These are phyloP conservation scores for Primulina huaijiensis DNA, from an alignment of 257 asterid genomes.

Conservation along the genomic window DNA sequence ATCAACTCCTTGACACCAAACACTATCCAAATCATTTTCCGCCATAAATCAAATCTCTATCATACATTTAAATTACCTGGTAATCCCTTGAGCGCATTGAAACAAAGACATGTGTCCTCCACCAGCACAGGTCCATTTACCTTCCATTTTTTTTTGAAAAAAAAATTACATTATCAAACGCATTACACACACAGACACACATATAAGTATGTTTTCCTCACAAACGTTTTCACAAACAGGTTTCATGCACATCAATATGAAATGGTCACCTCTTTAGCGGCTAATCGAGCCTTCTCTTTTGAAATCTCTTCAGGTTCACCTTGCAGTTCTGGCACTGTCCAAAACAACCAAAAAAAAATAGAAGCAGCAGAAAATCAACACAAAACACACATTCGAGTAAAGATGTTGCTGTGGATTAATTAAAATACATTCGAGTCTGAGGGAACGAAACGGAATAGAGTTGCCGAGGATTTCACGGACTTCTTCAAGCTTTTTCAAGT, in stretches of 20 bases:
- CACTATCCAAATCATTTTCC: background rate
- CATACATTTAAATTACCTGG: slow-evolving; percentile 61
- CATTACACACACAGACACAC: background rate
- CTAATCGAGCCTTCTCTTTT: slow-evolving; percentile 82
- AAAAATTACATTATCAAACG: slow-evolving; percentile 22
- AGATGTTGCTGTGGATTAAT: background rate
- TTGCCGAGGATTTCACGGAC: slow-evolving; percentile 75
- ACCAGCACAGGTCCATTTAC: slow-evolving; percentile 95
- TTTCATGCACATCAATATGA: slow-evolving; percentile 1
- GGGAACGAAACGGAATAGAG: slow-evolving; percentile 83
- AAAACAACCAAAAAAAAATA: background rate
- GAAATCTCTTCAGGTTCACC: slow-evolving; percentile 98
- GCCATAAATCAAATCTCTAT: background rate
- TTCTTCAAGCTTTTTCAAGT: slow-evolving; percentile 91
- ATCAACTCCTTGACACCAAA: background rate
- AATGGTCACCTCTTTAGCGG: slow-evolving; percentile 71
- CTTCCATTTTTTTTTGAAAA: slow-evolving; percentile 34
- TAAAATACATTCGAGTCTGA: slow-evolving; percentile 62
- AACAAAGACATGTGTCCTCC: slow-evolving; percentile 98
- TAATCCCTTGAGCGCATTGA: slow-evolving; percentile 87
- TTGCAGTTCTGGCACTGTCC: slow-evolving; percentile 84
- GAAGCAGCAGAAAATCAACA: background rate
- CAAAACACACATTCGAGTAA: background rate
- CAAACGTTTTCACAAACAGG: slow-evolving; percentile 33
- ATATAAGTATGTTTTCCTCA: background rate